Conservation (phyloP, 176 grass and related monocot genomes). For the Oryza meridionalis region DNA sequence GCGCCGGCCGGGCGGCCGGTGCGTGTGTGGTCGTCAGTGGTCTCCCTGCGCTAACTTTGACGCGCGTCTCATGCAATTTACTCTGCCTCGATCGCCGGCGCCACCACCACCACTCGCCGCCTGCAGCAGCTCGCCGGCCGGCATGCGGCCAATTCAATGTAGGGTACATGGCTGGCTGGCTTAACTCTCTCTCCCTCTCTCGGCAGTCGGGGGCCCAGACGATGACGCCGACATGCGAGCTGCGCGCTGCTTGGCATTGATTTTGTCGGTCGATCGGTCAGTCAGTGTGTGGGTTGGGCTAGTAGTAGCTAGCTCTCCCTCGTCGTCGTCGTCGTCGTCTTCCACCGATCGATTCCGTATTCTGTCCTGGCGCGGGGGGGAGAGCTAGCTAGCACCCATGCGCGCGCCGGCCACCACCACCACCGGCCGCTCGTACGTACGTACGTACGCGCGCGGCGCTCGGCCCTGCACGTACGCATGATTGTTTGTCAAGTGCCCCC, state of each 20-base stretch:
- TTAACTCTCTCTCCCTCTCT: not conserved
- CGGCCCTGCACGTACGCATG: not conserved
- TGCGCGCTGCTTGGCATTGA: slow-evolving; percentile 40
- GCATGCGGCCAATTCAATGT: slow-evolving; percentile 18
- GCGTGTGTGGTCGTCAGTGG: not conserved
- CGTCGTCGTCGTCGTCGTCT: too few species aligned
- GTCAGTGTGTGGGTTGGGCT: not conserved
- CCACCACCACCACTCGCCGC: not conserved
- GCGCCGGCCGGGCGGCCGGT: not conserved
- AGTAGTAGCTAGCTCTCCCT: too few species aligned
- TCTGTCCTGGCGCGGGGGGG: too few species aligned
- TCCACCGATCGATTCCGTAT: too few species aligned
- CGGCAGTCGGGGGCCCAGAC: not conserved
- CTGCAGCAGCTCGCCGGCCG: not conserved
- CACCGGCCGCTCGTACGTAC: too few species aligned
- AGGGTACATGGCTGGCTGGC: not conserved
- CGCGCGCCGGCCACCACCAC: not conserved
- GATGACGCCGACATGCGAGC: slow-evolving; percentile 18
- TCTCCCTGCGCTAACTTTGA: not conserved
- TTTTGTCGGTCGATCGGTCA: slow-evolving; percentile 28
- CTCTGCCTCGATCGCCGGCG: not conserved
- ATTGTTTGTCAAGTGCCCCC: slow-evolving; percentile 40
- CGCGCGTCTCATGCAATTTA: slow-evolving; percentile 33
- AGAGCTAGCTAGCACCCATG: too few species aligned
- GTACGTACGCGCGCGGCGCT: too few species aligned